Percentiles rank a stretch among this genome's conserved stretches.
Evolutionary conservation across 1,284 basidiomycete genomes (phyloP).

Genomic region (Vanrija pseudolonga): DNA sequence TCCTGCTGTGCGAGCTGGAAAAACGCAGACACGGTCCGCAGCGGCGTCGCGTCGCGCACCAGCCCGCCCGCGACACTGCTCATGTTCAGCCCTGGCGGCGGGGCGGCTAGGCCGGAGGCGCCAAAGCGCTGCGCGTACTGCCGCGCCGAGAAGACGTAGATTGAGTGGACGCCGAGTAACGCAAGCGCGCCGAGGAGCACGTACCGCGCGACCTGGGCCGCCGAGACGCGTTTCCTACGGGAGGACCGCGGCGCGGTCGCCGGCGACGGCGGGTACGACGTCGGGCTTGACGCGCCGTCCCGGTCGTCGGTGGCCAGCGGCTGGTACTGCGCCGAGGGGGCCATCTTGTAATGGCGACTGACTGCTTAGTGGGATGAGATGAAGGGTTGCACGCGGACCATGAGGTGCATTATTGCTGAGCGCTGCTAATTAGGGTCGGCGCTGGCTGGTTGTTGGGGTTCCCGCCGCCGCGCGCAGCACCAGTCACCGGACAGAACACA

Average conservation of each 20-base stretch:
- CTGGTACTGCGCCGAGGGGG: background rate
- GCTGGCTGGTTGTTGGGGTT: too few species aligned
- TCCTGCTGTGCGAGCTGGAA: conserved; percentile 39
- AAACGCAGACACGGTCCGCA: conserved; percentile 30
- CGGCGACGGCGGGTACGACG: too few species aligned
- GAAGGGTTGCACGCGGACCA: too few species aligned
- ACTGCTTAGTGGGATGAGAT: too few species aligned
- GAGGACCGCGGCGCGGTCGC: too few species aligned
- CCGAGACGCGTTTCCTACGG: background rate
- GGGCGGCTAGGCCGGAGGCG: background rate
- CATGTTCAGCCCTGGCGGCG: background rate
- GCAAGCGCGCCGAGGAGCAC: background rate
- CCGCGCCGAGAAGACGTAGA: background rate
- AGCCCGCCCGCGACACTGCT: conserved; percentile 22
- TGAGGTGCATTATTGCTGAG: too few species aligned
- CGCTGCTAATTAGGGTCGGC: too few species aligned
- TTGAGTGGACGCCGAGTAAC: background rate
- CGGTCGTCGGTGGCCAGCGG: conserved; percentile 8
- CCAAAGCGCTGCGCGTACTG: background rate
- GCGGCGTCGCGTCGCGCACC: conserved; percentile 35
- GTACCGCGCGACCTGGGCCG: background rate
- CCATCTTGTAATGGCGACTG: too few species aligned
- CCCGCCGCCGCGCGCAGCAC: too few species aligned
- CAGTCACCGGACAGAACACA: too few species aligned
- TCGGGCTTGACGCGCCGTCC: background rate